Evolutionary conservation across 805 yeast genomes (phyloP).

Genomic region (Metschnikowia proteae): DNA sequence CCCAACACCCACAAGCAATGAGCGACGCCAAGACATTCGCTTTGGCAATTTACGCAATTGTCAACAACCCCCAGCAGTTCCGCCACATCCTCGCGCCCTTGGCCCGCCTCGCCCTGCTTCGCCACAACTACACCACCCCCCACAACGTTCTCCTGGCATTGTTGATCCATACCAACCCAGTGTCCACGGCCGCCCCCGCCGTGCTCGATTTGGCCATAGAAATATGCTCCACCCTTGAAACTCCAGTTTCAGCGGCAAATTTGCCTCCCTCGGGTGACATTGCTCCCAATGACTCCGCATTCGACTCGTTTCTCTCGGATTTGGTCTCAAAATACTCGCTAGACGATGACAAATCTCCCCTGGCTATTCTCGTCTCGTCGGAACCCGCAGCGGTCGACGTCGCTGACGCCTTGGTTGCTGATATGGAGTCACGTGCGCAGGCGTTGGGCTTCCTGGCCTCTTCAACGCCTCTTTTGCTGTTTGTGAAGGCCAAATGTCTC

Average conservation of each 20-base stretch:
- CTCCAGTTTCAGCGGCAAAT: background rate
- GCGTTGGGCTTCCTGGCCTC: background rate
- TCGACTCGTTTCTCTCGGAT: background rate
- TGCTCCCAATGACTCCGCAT: background rate
- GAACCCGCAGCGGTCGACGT: background rate
- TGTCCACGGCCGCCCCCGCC: constrained; percentile 1
- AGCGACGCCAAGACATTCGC: constrained; percentile 12
- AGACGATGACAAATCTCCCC: background rate
- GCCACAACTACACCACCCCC: constrained; percentile 6
- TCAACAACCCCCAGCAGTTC: constrained; percentile 6
- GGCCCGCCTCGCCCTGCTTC: constrained; percentile 3
- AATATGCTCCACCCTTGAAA: background rate
- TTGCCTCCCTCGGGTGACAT: no score
- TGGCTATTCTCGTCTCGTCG: background rate
- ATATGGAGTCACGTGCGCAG: background rate
- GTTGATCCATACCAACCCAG: constrained; percentile 11
- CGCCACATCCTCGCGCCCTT: constrained; percentile 5
- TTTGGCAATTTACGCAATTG: constrained; percentile 6
- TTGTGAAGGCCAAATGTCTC: constrained; percentile 15
- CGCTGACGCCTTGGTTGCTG: background rate
- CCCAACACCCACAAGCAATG: background rate
- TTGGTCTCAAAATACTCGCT: background rate
- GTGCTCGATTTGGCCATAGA: background rate
- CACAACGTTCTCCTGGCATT: constrained; percentile 10
- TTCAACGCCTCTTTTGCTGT: background rate